Base-by-base conservation (phyloP, 768 basidiomycete species). In the Russula lepida region DNA sequence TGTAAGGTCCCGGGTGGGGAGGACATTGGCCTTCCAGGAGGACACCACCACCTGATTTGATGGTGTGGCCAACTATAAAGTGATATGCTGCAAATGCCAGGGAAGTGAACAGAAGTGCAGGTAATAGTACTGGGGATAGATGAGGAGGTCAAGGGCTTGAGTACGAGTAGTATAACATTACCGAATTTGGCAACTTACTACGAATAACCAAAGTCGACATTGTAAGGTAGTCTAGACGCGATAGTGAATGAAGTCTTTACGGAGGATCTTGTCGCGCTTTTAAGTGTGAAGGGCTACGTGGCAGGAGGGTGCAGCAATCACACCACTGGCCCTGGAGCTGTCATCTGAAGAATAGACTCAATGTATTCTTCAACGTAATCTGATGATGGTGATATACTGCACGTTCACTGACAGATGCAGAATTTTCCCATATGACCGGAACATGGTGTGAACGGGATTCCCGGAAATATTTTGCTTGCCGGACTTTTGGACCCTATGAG, bases 1-100 rank as follows among this genome's bases (percentile, higher is more conserved):
- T 59, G 46, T 64, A 59, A 2, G 58, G 57, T 3, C 64, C 64
- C 2, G 47, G 28, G 27, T 65, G 44, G 51, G 64, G 57, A 27
- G 64, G 58, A 35, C 64, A 65, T 53, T 65, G 57, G 3, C 39
- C 33, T 0, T 0, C 1, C 13, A 65, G 17, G 41, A 52, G 48
- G 11, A 51, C 58, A 4, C 2, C 46, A 0, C 56, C 64, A 5
- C 64, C 64, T 11, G 64, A 63, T 54, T 59, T 49, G 39, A n/a
- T n/a, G 44, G 64, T 7, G 58, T 59, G 41, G 56, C 62, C 54
- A 19, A 50, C 12, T 6, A 65, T 19, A 27, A 65, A 59, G 27
- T 63, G 54, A 11, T 37, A 25, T 19, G 49, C 64, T 27, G 41
- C 32, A 8, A 43, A 50, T 5, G 64, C 32, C 5, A 63, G 49